Conservation (phyloP, 148 eudicot genomes). For the Cornus kousa region DNA sequence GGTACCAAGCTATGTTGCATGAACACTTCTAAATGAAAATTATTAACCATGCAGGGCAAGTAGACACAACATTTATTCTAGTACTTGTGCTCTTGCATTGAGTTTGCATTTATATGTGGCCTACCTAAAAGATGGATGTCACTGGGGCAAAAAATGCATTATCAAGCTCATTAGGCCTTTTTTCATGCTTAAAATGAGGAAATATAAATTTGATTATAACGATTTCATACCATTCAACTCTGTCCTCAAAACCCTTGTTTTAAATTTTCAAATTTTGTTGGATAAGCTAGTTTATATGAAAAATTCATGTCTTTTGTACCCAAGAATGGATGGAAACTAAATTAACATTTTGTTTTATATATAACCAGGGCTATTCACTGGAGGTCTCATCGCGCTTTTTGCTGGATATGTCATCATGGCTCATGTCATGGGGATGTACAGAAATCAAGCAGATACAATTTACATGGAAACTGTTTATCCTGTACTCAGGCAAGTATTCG, state of each 20-base stretch:
- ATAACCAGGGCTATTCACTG: conserved; percentile 69
- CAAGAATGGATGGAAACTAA: not conserved
- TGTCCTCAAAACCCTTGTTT: too few species aligned
- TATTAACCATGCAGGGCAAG: not conserved
- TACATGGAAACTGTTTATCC: conserved; percentile 99
- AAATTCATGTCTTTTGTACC: too few species aligned
- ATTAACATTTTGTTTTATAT: not conserved
- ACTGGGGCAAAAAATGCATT: too few species aligned
- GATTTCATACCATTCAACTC: too few species aligned
- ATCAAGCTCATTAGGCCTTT: not conserved
- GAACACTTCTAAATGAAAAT: not conserved
- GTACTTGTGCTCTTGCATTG: too few species aligned
- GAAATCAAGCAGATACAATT: conserved; percentile 51
- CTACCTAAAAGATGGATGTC: not conserved
- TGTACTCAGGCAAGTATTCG: conserved; percentile 73
- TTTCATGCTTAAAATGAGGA: not conserved
- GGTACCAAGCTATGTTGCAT: conserved; percentile 6
- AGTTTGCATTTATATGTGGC: not conserved
- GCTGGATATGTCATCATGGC: conserved; percentile 90
- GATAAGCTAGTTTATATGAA: not conserved
- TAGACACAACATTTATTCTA: not conserved
- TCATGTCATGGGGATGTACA: conserved; percentile 73
- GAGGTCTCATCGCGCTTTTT: conserved; percentile 79
- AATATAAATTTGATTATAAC: not conserved
- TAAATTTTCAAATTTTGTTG: not conserved